Evolutionary conservation across 805 yeast genomes (phyloP).

Genomic region (Metschnikowia continentalis): DNA sequence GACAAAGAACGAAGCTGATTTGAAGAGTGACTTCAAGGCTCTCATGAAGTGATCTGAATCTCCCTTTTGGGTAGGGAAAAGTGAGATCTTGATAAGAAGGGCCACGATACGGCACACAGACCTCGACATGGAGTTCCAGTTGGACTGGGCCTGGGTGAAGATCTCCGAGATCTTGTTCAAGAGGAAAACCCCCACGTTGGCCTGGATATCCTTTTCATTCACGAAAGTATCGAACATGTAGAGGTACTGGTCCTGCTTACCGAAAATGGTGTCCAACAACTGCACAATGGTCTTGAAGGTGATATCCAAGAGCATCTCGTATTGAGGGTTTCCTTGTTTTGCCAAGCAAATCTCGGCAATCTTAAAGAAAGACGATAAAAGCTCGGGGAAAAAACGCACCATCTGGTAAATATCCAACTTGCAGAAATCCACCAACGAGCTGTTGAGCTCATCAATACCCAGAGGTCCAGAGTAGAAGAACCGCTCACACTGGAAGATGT

Average conservation of each 20-base stretch:
- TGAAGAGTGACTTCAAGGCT: slow-evolving; percentile 33
- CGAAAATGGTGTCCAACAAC: slow-evolving; percentile 57
- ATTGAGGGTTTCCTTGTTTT: slow-evolving; percentile 22
- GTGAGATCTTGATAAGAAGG: slow-evolving; percentile 43
- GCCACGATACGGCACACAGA: slow-evolving; percentile 59
- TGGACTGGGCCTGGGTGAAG: slow-evolving; percentile 46
- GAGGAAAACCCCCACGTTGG: slow-evolving; percentile 50
- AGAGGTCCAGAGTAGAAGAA: slow-evolving; percentile 40
- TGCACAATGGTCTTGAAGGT: slow-evolving; percentile 56
- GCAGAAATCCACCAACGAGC: slow-evolving; percentile 46
- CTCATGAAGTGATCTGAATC: slow-evolving; percentile 26
- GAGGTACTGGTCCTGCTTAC: slow-evolving; percentile 61
- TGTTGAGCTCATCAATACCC: slow-evolving; percentile 43
- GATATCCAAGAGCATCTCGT: slow-evolving; percentile 31
- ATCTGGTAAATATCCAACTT: slow-evolving; percentile 51
- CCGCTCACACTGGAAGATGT: slow-evolving; percentile 51
- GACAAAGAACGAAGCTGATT: slow-evolving; percentile 43
- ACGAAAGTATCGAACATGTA: slow-evolving; percentile 52
- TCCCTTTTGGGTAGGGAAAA: slow-evolving; percentile 19
- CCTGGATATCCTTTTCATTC: slow-evolving; percentile 31
- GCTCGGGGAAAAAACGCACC: slow-evolving; percentile 58
- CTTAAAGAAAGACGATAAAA: slow-evolving; percentile 37
- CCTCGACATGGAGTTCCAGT: slow-evolving; percentile 62
- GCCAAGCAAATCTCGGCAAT: slow-evolving; percentile 27
- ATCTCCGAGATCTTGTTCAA: slow-evolving; percentile 43